Percentiles rank a stretch among this genome's conserved stretches.
Evolutionary conservation across 2,329 filamentous ascomycete species (phyloP).

Genomic region (Sclerotiophoma versabilis): DNA sequence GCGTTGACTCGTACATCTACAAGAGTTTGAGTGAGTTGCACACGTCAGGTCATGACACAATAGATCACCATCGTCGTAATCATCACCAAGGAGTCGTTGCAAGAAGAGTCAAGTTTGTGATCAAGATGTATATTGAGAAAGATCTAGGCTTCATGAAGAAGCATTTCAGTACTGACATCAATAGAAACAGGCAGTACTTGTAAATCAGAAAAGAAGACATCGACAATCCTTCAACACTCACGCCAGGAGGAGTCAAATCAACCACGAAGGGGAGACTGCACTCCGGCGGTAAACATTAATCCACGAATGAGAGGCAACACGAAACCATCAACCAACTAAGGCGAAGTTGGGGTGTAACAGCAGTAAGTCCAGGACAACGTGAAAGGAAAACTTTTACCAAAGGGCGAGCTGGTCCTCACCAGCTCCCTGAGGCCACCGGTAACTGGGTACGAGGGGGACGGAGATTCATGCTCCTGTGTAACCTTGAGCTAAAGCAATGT

Average conservation of each 20-base stretch:
- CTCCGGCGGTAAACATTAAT: conserved; percentile 35
- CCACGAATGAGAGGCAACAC: conserved; percentile 18
- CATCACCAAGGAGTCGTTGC: background rate
- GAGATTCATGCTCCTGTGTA: conserved; percentile 46
- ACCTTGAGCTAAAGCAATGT: conserved; percentile 48
- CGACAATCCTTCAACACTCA: conserved; percentile 25
- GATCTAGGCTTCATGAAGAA: background rate
- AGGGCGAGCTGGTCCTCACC: conserved; percentile 45
- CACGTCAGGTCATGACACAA: too few species aligned
- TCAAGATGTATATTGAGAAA: conserved; percentile 11
- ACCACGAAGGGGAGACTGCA: conserved; percentile 46
- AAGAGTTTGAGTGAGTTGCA: too few species aligned
- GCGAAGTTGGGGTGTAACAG: conserved; percentile 16
- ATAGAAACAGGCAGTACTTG: conserved; percentile 4
- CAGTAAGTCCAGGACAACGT: conserved; percentile 13
- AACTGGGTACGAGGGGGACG: conserved; percentile 38
- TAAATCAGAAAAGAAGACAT: background rate
- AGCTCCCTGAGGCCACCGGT: conserved; percentile 45
- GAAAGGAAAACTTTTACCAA: conserved; percentile 36
- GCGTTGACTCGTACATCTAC: too few species aligned
- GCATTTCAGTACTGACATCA: background rate
- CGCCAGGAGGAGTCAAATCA: conserved; percentile 48
- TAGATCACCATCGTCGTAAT: too few species aligned
- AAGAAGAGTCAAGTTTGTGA: conserved; percentile 2
- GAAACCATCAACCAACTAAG: conserved; percentile 20